Evolutionary conservation across 176 grass and related monocot genomes (phyloP).

Genomic region (Tuctoria greenei): DNA sequence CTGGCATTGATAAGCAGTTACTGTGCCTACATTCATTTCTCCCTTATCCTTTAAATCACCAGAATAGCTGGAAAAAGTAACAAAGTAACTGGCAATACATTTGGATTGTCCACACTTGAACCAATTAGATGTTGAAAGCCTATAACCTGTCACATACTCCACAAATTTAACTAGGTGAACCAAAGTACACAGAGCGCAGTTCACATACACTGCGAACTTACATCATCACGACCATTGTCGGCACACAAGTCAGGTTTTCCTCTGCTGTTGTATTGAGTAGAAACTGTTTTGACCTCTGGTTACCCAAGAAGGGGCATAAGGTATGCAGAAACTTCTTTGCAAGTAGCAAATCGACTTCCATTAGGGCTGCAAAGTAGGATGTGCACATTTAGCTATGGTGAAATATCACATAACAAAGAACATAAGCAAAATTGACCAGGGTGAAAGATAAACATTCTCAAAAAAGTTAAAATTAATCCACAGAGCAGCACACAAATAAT

Average conservation of each 20-base stretch:
- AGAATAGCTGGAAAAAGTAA: conserved; percentile 28
- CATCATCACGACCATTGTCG: conserved; percentile 43
- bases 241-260: conserved; percentile 37
- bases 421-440: neutral
- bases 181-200: conserved; percentile 35
- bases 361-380: conserved; percentile 69
- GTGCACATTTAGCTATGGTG: conserved; percentile 33
- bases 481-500: conserved; percentile 8
- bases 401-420: conserved; percentile 26
- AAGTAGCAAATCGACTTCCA: conserved; percentile 68
- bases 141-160: conserved; percentile 44
- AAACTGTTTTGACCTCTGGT: conserved; percentile 35
- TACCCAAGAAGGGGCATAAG: conserved; percentile 88
- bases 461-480: conserved; percentile 6
- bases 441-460: neutral
- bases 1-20: conserved; percentile 46
- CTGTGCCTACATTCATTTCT: conserved; percentile 24
- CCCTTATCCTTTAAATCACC: conserved; percentile 30
- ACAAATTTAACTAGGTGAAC: conserved; percentile 22
- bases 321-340: conserved; percentile 83
- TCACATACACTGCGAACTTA: conserved; percentile 51
- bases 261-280: conserved; percentile 39
- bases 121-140: conserved; percentile 42
- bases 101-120: conserved; percentile 33
- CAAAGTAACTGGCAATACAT: conserved; percentile 28